Conservation (phyloP, 1,284 basidiomycete species). For the Salmacisia buchloeana region DNA sequence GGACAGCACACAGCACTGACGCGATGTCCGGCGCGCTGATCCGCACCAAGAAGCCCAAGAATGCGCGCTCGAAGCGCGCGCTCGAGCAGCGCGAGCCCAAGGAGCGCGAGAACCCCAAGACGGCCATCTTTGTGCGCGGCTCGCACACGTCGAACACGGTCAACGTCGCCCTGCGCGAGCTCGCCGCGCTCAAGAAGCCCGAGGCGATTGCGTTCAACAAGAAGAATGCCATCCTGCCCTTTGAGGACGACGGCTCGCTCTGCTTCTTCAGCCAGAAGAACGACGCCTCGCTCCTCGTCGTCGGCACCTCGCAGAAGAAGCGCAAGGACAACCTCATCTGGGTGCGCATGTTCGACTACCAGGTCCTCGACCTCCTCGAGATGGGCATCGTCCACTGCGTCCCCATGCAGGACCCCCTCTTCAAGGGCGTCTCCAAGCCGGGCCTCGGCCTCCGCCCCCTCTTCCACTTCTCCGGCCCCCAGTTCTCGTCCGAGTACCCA, state of each 20-base stretch:
- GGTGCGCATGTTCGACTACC: conserved; percentile 78
- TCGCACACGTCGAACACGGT: conserved; percentile 77
- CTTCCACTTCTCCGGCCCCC: conserved; percentile 80
- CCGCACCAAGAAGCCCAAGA: conserved; percentile 69
- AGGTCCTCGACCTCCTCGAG: conserved; percentile 91
- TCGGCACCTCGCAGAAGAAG: conserved; percentile 92
- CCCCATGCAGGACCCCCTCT: conserved; percentile 63
- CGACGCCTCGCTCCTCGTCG: conserved; percentile 83
- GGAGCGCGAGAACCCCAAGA: conserved; percentile 70
- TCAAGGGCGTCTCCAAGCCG: conserved; percentile 76
- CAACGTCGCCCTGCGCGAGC: conserved; percentile 74
- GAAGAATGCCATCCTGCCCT: conserved; percentile 86
- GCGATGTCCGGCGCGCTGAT: conserved; percentile 27
- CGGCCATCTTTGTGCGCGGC: conserved; percentile 83
- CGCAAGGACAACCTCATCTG: conserved; percentile 81
- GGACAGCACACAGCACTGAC: no score
- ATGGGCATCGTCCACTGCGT: conserved; percentile 76
- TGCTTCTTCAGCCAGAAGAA: conserved; percentile 94
- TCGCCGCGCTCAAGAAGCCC: conserved; percentile 46
- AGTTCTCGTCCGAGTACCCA: conserved; percentile 36
- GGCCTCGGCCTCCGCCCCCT: conserved; percentile 85
- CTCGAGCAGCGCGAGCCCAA: conserved; percentile 81
- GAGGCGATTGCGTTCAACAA: conserved; percentile 86
- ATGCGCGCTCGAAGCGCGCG: conserved; percentile 92
- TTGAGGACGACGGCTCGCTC: conserved; percentile 71